Conservation (phyloP, 2,329 filamentous ascomycete genomes). For the Ophiostoma tasmaniense region DNA sequence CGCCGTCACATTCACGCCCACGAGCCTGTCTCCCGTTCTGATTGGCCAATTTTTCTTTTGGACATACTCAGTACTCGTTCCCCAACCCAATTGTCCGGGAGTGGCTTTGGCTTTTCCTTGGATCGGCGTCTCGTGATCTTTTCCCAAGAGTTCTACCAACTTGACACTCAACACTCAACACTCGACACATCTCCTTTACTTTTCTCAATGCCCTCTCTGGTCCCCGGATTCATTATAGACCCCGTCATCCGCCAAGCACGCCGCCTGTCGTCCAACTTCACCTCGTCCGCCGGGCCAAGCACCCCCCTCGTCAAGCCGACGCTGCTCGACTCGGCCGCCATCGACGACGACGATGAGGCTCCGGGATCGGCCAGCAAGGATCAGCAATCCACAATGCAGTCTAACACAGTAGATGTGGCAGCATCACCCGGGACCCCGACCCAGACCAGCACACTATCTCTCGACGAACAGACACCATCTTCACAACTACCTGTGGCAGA, state of each 20-base stretch:
- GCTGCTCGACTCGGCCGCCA: conserved; percentile 11
- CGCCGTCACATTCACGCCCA: not conserved
- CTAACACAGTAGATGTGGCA: not conserved
- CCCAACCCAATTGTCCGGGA: not conserved
- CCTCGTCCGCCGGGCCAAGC: conserved; percentile 25
- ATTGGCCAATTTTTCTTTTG: not conserved
- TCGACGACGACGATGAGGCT: conserved; percentile 20
- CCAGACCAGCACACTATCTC: not conserved
- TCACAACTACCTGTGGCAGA: not conserved
- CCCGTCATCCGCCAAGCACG: conserved; percentile 58
- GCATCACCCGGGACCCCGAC: not conserved
- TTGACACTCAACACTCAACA: not conserved
- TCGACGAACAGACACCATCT: not conserved
- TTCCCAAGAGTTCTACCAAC: not conserved
- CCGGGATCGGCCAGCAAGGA: conserved; percentile 19
- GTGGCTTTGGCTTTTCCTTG: not conserved
- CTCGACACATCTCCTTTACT: not conserved
- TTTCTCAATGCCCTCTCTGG: conserved; percentile 49
- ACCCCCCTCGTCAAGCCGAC: conserved; percentile 26
- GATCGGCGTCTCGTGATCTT: not conserved
- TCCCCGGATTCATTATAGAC: conserved; percentile 58
- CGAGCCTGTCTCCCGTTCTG: not conserved
- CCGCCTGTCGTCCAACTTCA: conserved; percentile 44
- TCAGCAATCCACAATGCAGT: not conserved
- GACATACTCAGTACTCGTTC: not conserved